Base-by-base conservation (phyloP, 2,329 filamentous ascomycete species). In the Aspergillus eucalypticola region DNA sequence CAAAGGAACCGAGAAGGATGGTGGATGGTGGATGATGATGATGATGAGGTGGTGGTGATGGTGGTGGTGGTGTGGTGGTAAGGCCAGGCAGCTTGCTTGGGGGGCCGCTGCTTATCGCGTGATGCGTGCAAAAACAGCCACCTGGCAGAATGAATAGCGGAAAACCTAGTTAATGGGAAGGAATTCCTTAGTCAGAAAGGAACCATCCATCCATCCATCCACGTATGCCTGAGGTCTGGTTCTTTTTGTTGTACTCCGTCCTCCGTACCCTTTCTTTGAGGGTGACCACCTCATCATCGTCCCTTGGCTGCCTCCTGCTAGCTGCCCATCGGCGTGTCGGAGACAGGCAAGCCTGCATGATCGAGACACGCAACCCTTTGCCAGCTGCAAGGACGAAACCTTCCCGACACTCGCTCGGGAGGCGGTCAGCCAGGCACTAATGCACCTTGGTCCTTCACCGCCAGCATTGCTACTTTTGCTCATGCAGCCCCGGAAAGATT, bases 381-480 rank as follows among this genome's bases (percentile, higher is more conserved):
- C 42, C 15, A 57, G 56, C 66, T 70, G 67, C 68, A 71, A 69
- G 69, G 68, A 64, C 58, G 11, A 58, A 62, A 67, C 68, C 67
- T 71, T 71, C 61, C 63, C 61, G 61, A 15, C 59, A 63, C 67
- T 60, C 66, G 32, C 61, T 60, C 65, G 69, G 67, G 64, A 66
- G 61, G 69, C 70, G 70, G 70, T 73, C 69, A 71, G 65, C 57
- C 50, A 58, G 56, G 51, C 60, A 54, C 60, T 59, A 65, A 61
- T 57, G 46, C 64, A 60, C 41, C 32, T 35, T 35, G 5, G 27
- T 46, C 17, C 48, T 55, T 62, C 62, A 64, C 62, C 62, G 60
- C 61, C 62, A 64, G 59, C 61, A 49, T 49, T 48, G 32, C 32
- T 35, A n/a, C n/a, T 27, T 27, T 15, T 49, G 29, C 27, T 52